Evolutionary conservation across 345 rosid genomes (phyloP), one percentile per base, ranked within the genome.

Genomic region (Noccaea bulbosa): DNA sequence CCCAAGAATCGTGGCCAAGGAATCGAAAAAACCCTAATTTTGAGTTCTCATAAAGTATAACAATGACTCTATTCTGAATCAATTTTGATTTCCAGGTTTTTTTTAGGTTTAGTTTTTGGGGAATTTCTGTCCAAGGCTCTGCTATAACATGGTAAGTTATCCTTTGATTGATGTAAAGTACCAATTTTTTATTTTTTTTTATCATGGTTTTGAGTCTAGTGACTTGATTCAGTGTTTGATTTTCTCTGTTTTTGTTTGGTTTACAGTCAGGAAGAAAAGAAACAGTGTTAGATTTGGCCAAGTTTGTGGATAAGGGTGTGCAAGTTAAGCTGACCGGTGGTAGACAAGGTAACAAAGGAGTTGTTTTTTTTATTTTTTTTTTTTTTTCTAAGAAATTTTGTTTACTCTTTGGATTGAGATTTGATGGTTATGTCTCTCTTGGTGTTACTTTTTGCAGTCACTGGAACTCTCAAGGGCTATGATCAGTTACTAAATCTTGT

Each of bases 291-390:
- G 97, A 93, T 86, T 79, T 93, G 87, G 94, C 98, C 0, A 91
- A 91, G 90, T 91, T 93, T 63, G 98, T 93, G 16, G 99, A 94
- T 78, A 94, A 91, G 78, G 98, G 98, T 43, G 97, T 93, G 61
- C 97, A 91, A 82, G 97, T 93, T 73, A 93, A 93, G 86, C 96
- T 91, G 37, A 88, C 93, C 43, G 97, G 99, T 50, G 99, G 99
- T 37, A 83, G 97, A 77, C 97, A 94, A 94, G 97, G 99, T 93
- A 44, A 6, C 8, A 16, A 4, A 49, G 0, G 5, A 7, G 61
- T 20, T 27, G 27, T 27, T 27, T 3, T 27, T 22, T 2, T 22
- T 22, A 1, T 22, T 22, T 22, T 22, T 22, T 27, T 27, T 27
- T 1, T 27, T 24, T 47, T 16, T 52, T 40, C 5, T 16, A 15